A percentile compares a stretch with the other conserved stretches of the same genome.
These are phyloP conservation scores for Rhizophagus clarus DNA, from an alignment of 192 early-diverging fungal species.

Conservation along the genomic window DNA sequence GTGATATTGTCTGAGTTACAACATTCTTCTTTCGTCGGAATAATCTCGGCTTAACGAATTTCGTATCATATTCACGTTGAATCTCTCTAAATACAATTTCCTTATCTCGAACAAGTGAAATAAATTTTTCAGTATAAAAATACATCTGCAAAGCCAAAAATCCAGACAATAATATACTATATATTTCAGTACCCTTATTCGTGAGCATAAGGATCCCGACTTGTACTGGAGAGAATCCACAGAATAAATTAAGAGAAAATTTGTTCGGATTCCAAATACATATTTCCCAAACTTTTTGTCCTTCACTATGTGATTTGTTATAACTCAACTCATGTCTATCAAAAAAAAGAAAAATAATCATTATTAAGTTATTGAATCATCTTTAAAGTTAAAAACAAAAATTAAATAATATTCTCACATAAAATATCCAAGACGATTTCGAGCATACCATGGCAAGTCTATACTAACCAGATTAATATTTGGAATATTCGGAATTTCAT, in stretches of 20 bases:
- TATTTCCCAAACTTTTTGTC: background rate
- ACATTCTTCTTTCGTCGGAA: constrained; percentile 48
- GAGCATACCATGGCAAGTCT: background rate
- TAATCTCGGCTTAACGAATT: constrained; percentile 62
- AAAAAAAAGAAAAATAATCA: background rate
- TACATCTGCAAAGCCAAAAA: background rate
- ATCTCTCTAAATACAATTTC: constrained; percentile 62
- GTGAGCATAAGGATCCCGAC: background rate
- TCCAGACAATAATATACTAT: background rate
- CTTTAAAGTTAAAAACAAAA: background rate
- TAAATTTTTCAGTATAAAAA: background rate
- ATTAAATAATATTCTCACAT: background rate
- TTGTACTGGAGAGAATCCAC: background rate
- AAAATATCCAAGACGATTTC: background rate
- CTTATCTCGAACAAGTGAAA: constrained; percentile 41
- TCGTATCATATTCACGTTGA: constrained; percentile 60
- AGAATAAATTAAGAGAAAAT: background rate
- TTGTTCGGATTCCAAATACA: background rate
- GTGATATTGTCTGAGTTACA: background rate
- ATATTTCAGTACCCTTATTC: background rate
- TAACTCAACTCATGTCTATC: background rate
- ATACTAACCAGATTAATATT: background rate
- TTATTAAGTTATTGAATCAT: background rate
- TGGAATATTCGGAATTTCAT: background rate
- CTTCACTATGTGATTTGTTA: background rate